A percentile compares a stretch with the other conserved stretches of the same genome.
Conservation (phyloP, 768 basidiomycete species). For the Boletus reticulatus region DNA sequence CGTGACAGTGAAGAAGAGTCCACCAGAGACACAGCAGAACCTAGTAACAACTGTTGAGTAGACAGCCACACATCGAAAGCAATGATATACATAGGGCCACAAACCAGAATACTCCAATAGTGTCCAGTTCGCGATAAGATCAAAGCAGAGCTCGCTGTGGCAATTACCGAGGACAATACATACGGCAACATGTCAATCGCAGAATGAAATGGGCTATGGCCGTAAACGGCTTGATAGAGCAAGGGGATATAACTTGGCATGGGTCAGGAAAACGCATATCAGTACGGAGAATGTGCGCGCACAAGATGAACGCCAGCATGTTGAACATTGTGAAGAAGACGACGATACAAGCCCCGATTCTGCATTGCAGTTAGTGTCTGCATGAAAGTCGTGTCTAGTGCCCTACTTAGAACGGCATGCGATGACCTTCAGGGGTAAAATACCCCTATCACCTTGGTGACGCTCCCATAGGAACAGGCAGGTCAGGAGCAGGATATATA, state of each 20-base stretch:
- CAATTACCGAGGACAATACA: conserved; percentile 10
- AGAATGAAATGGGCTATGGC: conserved; percentile 18
- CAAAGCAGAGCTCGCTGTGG: conserved; percentile 3
- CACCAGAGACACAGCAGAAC: conserved; percentile 13
- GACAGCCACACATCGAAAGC: not conserved
- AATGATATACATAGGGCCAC: conserved; percentile 12
- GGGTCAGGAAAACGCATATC: not conserved
- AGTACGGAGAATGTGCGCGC: not conserved
- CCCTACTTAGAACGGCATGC: conserved; percentile 9
- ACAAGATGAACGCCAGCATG: conserved; percentile 7
- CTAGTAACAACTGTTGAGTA: not conserved
- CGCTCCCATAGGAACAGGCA: conserved; percentile 7
- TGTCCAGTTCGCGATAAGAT: conserved; percentile 11
- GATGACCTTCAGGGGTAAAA: conserved; percentile 7
- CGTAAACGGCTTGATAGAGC: conserved; percentile 18
- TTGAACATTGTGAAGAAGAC: conserved; percentile 16
- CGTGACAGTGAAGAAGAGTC: conserved; percentile 8
- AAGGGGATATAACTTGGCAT: conserved; percentile 16
- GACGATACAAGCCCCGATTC: conserved; percentile 7
- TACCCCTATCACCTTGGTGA: conserved; percentile 7
- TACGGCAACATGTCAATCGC: conserved; percentile 23
- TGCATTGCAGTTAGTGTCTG: not conserved
- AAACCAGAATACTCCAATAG: conserved; percentile 13
- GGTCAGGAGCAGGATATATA: conserved; percentile 4
- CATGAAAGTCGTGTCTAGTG: not conserved